Conservation (phyloP, 805 yeast genomes). For the Saccharomycopsis fibuligera region DNA sequence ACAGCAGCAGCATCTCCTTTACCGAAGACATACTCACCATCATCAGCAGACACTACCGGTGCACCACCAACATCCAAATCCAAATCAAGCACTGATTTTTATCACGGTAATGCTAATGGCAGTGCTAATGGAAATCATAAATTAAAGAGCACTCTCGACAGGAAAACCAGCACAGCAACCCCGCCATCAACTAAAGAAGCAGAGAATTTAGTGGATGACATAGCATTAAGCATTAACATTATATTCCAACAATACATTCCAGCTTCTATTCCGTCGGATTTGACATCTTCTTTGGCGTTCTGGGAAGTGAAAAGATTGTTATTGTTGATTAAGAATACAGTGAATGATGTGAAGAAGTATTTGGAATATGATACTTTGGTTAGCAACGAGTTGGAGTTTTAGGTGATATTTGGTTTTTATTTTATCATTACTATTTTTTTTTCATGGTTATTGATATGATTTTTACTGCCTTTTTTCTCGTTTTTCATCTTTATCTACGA, state of each 20-base stretch:
- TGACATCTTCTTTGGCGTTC: conserved; percentile 3
- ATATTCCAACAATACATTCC: conserved; percentile 9
- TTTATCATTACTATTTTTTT: too few relatives aligned
- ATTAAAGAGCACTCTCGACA: not conserved
- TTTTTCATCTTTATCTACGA: too few relatives aligned
- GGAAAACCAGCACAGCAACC: too few relatives aligned
- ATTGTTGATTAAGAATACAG: conserved; percentile 1
- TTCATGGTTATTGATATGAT: too few relatives aligned
- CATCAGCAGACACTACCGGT: not conserved
- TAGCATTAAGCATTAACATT: not conserved
- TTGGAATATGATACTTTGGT: too few relatives aligned
- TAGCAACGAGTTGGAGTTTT: too few relatives aligned
- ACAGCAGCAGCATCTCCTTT: not conserved
- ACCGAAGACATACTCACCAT: not conserved
- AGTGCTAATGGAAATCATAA: not conserved
- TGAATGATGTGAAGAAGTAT: conserved; percentile 1
- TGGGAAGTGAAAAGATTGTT: conserved; percentile 7
- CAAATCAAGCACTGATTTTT: not conserved
- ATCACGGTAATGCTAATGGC: not conserved
- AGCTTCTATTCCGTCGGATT: conserved; percentile 6
- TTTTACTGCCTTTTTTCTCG: too few relatives aligned
- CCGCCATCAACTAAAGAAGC: not conserved
- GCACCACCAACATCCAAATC: not conserved
- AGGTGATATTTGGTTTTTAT: too few relatives aligned
- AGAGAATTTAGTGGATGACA: not conserved